A percentile compares a stretch with the other conserved stretches of the same genome.
Evolutionary conservation across 2,329 filamentous ascomycete genomes (phyloP).

Genomic region (Aspergillus sp.): DNA sequence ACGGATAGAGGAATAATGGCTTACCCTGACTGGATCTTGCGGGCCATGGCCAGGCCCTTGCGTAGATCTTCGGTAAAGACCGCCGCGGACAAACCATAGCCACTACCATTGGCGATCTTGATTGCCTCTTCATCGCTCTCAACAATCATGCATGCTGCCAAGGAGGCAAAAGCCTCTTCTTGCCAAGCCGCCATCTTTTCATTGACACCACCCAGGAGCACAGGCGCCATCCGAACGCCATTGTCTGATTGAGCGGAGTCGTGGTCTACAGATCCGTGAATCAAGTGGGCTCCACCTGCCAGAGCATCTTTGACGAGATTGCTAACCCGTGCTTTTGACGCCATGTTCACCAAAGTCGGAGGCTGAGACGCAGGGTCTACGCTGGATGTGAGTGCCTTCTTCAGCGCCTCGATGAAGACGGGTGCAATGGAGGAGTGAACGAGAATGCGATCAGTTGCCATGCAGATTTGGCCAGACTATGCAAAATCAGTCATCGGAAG

Average conservation of each 20-base stretch:
- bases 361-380: constrained; percentile 35
- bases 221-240: constrained; percentile 57
- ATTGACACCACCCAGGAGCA: constrained; percentile 66
- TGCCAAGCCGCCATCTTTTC: constrained; percentile 72
- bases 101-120: constrained; percentile 72
- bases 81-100: constrained; percentile 70
- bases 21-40: constrained; percentile 63
- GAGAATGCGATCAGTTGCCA: constrained; percentile 74
- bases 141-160: constrained; percentile 67
- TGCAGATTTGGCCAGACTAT: constrained; percentile 73
- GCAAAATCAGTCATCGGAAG: constrained; percentile 5
- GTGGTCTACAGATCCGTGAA: constrained; percentile 26
- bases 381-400: constrained; percentile 42
- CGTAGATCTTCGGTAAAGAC: constrained; percentile 71
- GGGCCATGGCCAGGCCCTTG: constrained; percentile 59
- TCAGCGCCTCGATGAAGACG: constrained; percentile 55
- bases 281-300: constrained; percentile 34
- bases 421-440: constrained; percentile 57
- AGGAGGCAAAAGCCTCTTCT: constrained; percentile 74
- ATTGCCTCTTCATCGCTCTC: constrained; percentile 65
- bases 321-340: constrained; percentile 47
- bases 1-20: constrained; percentile 27
- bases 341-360: constrained; percentile 45
- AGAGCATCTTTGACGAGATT: constrained; percentile 31
- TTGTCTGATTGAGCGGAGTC: constrained; percentile 14